Evolutionary conservation across 1,139 yeast genomes (phyloP), one percentile per base, ranked within the genome.

Genomic region (Yamadazyma buinensis): DNA sequence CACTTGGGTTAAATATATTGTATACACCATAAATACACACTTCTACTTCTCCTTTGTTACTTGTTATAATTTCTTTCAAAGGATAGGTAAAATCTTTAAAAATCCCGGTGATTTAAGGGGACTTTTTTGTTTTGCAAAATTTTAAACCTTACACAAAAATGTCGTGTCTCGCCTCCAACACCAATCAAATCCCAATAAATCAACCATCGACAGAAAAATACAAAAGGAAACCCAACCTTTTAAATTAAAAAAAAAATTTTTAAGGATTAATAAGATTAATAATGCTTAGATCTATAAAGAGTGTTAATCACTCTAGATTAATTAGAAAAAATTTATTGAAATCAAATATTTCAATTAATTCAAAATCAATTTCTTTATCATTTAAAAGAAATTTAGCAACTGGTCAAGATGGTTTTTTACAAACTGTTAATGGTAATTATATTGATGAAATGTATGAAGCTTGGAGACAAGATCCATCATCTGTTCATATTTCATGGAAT

Each of bases 401-500:
- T 20, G 21, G 26, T 14, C 33, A 54, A 32, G 97, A 90, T 62
- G 74, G 80, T 32, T 92, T 92, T 61, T 67, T 90, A 51, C 87
- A 84, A 51, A 79, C 95, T 37, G 80, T 81, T 57, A 86, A 86
- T 61, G 95, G 96, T 47, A 81, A 80, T 54, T 92, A 92, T 64
- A 84, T 94, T 51, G 99, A 92, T 61, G 97, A 92, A 65, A 92
- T 92, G 99, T 94, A 88, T 62, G 78, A 80, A 46, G 92, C 95
- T 33, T 92, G 97, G 97, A 76, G 79, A 55, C 61, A 80, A 47
- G 97, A 94, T 58, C 98, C 98, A 21, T 47, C 72, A 34, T 79
- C 92, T 36, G 99, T 92, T 31, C 99, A 92, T 60, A 81, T 82
- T 29, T 90, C 97, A 19, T 92, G 99, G 99, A 84, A 87, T 57